Base-by-base conservation (phyloP, 352 stramenopile genomes). In the Pythium dissotocum region DNA sequence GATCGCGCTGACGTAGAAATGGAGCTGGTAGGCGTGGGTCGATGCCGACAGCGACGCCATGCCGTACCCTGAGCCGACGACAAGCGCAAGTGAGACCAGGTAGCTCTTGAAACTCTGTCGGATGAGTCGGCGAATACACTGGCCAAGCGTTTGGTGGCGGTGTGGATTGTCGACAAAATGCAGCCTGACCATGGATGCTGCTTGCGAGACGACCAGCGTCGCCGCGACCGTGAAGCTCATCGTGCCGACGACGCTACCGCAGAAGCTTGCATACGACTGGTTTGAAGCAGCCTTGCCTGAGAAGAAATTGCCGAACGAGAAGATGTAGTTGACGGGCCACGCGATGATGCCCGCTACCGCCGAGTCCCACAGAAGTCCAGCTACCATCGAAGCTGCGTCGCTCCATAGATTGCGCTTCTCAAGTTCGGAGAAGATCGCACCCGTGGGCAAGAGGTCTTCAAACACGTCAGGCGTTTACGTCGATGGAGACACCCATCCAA, bases 1-100 rank as follows among this genome's bases (percentile, higher is more conserved):
- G 2, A 72, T 9, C 10, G 30, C 40, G 38, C 24, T 16, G 2
- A 44, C 30, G 51, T 72, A 72, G 26, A 72, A 72, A 32, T 65
- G 64, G 12, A 71, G 42, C 6, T 54, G 14, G 8, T 49, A 61
- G 6, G 8, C 8, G 30, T 28, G 54, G 10, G 33, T 46, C 8
- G 30, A 21, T 9, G 30, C 24, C 24, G 54, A 10, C n/a, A 42
- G 54, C 16, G 32, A 48, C 28, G 54, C 54, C 32, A 44, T 32
- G 8, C 6, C 28, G 30, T 60, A 60, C 30, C n/a, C 28, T 6
- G 32, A n/a, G 32, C 8, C 54, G 7, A 60, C 54, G 10, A 46
- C 54, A 10, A 60, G 54, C 4, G 13, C 24, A 6, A 58, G 24
- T 8, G 54, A 60, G 12, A 60, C 18, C 4, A 60, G 7, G 24